Conservation (phyloP, 1,284 basidiomycete genomes). For the Taiwanofungus camphoratus region DNA sequence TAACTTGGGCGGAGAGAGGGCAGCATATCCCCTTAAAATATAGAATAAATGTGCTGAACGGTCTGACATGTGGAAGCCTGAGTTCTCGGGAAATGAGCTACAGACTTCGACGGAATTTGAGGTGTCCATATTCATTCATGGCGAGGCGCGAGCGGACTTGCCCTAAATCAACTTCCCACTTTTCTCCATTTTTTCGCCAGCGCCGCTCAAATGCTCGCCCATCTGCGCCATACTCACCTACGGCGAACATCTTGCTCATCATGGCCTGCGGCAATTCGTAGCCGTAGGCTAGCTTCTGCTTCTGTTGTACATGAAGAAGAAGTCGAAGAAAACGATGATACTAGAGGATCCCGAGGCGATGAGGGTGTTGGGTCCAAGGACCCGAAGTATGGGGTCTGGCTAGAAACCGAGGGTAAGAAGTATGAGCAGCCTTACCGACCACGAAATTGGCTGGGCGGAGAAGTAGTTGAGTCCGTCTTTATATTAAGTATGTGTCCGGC, state of each 20-base stretch:
- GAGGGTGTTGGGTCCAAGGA: slow-evolving; percentile 13
- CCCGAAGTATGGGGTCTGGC: slow-evolving; percentile 30
- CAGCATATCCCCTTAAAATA: slow-evolving; percentile 48
- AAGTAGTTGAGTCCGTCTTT: slow-evolving; percentile 44
- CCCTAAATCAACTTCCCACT: slow-evolving; percentile 22
- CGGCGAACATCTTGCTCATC: slow-evolving; percentile 14
- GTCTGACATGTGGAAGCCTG: not conserved
- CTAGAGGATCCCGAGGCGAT: not conserved
- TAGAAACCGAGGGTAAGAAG: slow-evolving; percentile 29
- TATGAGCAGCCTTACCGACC: slow-evolving; percentile 37
- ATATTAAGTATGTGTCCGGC: too few relatives aligned
- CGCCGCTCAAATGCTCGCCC: slow-evolving; percentile 26
- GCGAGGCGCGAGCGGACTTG: slow-evolving; percentile 12
- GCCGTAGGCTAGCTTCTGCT: slow-evolving; percentile 16
- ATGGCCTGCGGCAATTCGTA: slow-evolving; percentile 13
- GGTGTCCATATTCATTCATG: not conserved
- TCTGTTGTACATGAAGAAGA: slow-evolving; percentile 3
- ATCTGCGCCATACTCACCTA: slow-evolving; percentile 24
- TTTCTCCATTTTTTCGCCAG: slow-evolving; percentile 23
- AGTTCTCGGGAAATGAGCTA: not conserved
- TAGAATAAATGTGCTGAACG: slow-evolving; percentile 26
- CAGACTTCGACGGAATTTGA: not conserved
- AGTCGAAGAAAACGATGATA: slow-evolving; percentile 5
- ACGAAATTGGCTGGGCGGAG: slow-evolving; percentile 52
- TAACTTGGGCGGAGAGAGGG: slow-evolving; percentile 39